Conservation (phyloP, 176 grass and related monocot species). For the Sorghum bicolor region DNA sequence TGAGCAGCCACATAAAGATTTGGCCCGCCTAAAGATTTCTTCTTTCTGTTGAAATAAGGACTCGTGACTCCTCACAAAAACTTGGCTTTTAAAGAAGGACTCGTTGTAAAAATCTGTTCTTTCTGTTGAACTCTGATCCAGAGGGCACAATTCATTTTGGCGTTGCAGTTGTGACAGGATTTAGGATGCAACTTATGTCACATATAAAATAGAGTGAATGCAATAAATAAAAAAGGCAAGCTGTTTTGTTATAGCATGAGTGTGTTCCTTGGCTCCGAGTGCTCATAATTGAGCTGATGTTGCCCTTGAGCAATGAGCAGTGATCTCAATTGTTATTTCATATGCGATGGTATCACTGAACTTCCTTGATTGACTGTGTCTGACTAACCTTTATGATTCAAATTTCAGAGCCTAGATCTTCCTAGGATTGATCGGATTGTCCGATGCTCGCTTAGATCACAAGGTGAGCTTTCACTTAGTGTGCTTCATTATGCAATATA, state of each 20-base stretch:
- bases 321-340: slow-evolving; percentile 6
- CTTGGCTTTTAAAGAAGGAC: neutral
- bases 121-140: slow-evolving; percentile 1
- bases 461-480: slow-evolving; percentile 29
- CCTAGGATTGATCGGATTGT: slow-evolving; percentile 73
- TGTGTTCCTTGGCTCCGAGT: neutral
- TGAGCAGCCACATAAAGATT: slow-evolving; percentile 1
- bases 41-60: neutral
- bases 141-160: neutral
- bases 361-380: slow-evolving; percentile 2
- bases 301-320: slow-evolving; percentile 11
- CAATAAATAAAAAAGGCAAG: neutral
- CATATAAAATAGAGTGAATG: neutral
- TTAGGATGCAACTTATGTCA: neutral
- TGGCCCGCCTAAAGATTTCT: neutral
- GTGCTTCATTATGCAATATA: slow-evolving; percentile 1
- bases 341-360: neutral
- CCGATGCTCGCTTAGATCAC: slow-evolving; percentile 59
- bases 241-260: neutral
- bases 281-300: neutral
- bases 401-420: slow-evolving; percentile 77
- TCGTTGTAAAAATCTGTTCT: slow-evolving; percentile 3
- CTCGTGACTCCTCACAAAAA: neutral
- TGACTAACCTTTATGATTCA: slow-evolving; percentile 3
- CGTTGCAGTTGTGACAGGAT: neutral